phyloP scores from a whole-genome alignment of 495 filamentous ascomycete species.

The Hyaloscypha finlandica region DNA sequence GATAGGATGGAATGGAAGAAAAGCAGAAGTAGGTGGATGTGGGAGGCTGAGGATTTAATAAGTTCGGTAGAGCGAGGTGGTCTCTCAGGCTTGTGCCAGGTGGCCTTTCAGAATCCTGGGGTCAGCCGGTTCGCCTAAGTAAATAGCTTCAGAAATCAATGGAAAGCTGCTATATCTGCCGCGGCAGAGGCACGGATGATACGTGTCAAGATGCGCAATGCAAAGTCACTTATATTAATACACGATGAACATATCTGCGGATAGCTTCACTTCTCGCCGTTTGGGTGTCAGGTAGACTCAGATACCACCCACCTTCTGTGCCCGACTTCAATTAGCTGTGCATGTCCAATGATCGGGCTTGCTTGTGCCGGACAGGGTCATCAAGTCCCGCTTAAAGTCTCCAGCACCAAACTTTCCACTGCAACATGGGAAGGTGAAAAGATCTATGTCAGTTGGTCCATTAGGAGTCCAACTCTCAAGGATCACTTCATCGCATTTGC shows the following conservation, averaged over 20 bases:
- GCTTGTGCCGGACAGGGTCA: too few species aligned
- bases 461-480: too few species aligned
- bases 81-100: slow-evolving; percentile 4
- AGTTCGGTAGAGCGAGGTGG: slow-evolving; percentile 6
- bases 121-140: neutral
- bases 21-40: slow-evolving; percentile 25
- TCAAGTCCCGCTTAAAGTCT: too few species aligned
- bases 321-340: neutral
- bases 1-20: slow-evolving; percentile 33
- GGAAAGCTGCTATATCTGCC: neutral
- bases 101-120: slow-evolving; percentile 20
- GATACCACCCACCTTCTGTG: neutral
- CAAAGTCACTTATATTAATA: neutral
- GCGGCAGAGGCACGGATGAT: neutral
- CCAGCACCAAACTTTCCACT: too few species aligned
- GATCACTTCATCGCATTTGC: too few species aligned
- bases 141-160: neutral
- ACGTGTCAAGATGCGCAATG: neutral
- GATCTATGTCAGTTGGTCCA: too few species aligned
- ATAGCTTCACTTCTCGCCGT: neutral
- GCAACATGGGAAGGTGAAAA: too few species aligned
- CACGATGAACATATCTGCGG: neutral
- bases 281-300: neutral
- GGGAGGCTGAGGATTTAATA: slow-evolving; percentile 9
- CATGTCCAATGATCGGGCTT: neutral